Conservation (phyloP, 805 yeast genomes). For the Ogataea methanolica region DNA sequence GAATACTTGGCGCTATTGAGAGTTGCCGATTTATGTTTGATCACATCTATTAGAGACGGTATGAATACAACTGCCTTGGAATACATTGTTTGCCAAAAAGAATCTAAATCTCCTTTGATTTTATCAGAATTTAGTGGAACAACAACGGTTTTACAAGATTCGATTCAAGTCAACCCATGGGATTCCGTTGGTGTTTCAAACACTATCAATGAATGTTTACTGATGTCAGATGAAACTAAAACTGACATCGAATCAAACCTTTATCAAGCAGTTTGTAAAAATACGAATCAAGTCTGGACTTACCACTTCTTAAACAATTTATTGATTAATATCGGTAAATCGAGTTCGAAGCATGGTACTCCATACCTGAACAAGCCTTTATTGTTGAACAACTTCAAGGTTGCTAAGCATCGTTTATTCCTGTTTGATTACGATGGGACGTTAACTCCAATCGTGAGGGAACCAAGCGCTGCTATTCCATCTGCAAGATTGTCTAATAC, state of each 20-base stretch:
- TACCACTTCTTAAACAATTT: constrained; percentile 48
- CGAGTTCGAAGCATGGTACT: constrained; percentile 49
- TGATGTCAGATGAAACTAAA: constrained; percentile 46
- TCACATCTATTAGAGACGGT: constrained; percentile 91
- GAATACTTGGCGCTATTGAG: constrained; percentile 86
- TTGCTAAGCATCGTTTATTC: constrained; percentile 67
- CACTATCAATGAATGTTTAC: constrained; percentile 66
- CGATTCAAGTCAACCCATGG: constrained; percentile 93
- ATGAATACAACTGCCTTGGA: constrained; percentile 95
- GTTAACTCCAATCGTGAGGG: constrained; percentile 89
- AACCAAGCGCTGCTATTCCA: constrained; percentile 98
- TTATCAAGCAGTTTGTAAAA: constrained; percentile 58
- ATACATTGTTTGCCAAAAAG: constrained; percentile 81
- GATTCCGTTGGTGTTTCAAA: constrained; percentile 91
- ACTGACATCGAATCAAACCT: constrained; percentile 45
- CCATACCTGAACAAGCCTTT: constrained; percentile 78
- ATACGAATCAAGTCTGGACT: constrained; percentile 82
- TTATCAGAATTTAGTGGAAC: constrained; percentile 94
- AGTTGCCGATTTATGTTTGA: constrained; percentile 85
- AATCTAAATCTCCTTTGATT: constrained; percentile 69
- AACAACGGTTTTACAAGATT: constrained; percentile 62
- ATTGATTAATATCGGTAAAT: constrained; percentile 29
- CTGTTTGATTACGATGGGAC: constrained; percentile 98
- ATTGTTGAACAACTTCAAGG: constrained; percentile 53
- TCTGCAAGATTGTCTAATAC: constrained; percentile 62